Base-by-base conservation (phyloP, 2,329 filamentous ascomycete species). In the Fusarium succisae region DNA sequence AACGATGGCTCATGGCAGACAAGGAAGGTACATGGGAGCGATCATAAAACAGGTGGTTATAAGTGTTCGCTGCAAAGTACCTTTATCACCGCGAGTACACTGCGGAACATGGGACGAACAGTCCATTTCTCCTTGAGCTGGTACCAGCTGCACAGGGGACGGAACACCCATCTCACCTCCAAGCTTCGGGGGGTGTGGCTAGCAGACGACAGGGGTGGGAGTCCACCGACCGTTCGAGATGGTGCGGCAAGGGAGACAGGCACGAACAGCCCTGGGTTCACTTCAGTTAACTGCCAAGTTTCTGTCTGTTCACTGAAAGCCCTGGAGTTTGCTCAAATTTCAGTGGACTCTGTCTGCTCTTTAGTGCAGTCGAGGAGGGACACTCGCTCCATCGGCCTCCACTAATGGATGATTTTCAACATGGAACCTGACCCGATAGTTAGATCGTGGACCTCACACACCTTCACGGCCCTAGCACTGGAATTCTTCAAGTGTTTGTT, bases 221-320 rank as follows among this genome's bases (percentile, higher is more conserved):
- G 48, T 43, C 58, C 64, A 73, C 72, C 48, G 38, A 45, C 51
- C 50, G 70, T 64, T 70, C 54, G 54, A 73, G 63, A 76, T 76
- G 73, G 75, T 75, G 74, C 74, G 70, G 70, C 70, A 75, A 77
- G 67, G 72, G 63, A 74, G 72, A 62, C 68, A 72, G 61, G 62
- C 58, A 64, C 43, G n/a, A 54, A 44, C 54, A 60, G 37, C 50
- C 26, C 18, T 51, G 48, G 28, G 17, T n/a, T 41, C 51, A n/a
- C 43, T 51, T 53, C 43, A 48, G 60, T 53, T 24, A 45, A 66
- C 45, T 58, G 38, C 56, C 65, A 73, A 53, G 69, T 41, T 55
- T 51, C 17, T 51, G 22, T 37, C 47, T 60, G 30, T 30, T 38
- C 41, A 54, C 57, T 61, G 56, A 61, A 54, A 35, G 44, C 15